phyloP scores from a whole-genome alignment of 2,329 filamentous ascomycete genomes.

The Apiospora saccharicola region DNA sequence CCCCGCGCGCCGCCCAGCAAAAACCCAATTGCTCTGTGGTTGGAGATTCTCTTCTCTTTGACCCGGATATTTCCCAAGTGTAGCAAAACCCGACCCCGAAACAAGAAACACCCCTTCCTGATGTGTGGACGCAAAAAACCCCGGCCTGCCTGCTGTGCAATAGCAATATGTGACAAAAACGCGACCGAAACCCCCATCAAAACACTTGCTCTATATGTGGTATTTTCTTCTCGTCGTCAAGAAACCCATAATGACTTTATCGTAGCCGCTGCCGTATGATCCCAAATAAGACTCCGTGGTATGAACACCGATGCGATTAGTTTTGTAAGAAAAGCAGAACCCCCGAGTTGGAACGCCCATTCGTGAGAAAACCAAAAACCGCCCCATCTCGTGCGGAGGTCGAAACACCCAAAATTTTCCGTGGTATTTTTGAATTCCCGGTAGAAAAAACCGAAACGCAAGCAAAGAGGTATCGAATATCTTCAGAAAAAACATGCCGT shows the following conservation, averaged over 20 bases:
- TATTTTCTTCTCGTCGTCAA: slow-evolving; percentile 59
- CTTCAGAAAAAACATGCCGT: slow-evolving; percentile 48
- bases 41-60: slow-evolving; percentile 43
- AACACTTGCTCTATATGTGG: slow-evolving; percentile 60
- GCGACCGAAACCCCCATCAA: slow-evolving; percentile 45
- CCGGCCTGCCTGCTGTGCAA: slow-evolving; percentile 42
- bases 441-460: slow-evolving; percentile 42
- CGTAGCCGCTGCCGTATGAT: slow-evolving; percentile 52
- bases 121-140: slow-evolving; percentile 32
- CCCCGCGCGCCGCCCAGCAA: slow-evolving; percentile 34
- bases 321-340: slow-evolving; percentile 55
- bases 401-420: slow-evolving; percentile 41
- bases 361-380: slow-evolving; percentile 50
- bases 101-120: slow-evolving; percentile 33
- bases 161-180: slow-evolving; percentile 46
- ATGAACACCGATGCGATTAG: slow-evolving; percentile 56
- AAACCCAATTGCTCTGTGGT: slow-evolving; percentile 37
- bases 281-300: slow-evolving; percentile 52
- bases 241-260: slow-evolving; percentile 56
- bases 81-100: slow-evolving; percentile 34
- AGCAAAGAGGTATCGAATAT: slow-evolving; percentile 56
- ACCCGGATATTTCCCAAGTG: slow-evolving; percentile 43
- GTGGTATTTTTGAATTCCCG: slow-evolving; percentile 30
- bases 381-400: slow-evolving; percentile 48
- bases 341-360: slow-evolving; percentile 52